Evolutionary conservation across 2,329 filamentous ascomycete genomes (phyloP), one percentile per base, ranked within the genome.

Genomic region (Calonectria hawksworthii): DNA sequence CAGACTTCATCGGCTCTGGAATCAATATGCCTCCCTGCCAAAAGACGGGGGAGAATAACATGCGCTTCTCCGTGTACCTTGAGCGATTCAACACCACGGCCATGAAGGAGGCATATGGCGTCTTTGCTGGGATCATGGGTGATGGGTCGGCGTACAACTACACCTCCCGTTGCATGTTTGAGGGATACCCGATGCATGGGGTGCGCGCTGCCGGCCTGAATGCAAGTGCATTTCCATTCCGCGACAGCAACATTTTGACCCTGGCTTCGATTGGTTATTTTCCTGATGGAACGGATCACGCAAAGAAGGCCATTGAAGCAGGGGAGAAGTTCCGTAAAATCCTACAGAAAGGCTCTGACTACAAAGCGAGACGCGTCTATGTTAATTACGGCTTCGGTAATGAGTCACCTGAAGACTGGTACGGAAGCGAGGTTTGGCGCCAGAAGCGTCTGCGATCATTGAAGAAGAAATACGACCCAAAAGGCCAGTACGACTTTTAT

Each of bases 371-470:
- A 73, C 68, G 65, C n/a, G 75, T 78, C 5, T 81, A 91, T 70
- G 84, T 90, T 67, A 91, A 91, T 80, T 91, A 90, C 76, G 89
- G 88, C 0, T 85, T 85, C 68, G 89, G 89, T 0, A 83, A 87
- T 9, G 89, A 91, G 82, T 79, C 80, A 1, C 77, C 82, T 0
- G 70, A 82, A 61, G 79, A 83, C 1, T 83, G 86, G 83, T 91
- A 92, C 77, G 89, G 90, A 6, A 82, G 82, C 64, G 89, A 90
- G 67, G 68, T 77, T 47, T 90, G 89, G 88, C 85, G 90, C 16
- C 82, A 88, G 76, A 79, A 86, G 68, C 86, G 84, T 64, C 81
- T 91, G 77, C 82, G 79, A 75, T 77, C 75, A 8, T 75, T 91
- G 79, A 91, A 91, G 85, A 75, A 80, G 41, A 85, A 86, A 75